Conservation (phyloP, 2,329 filamentous ascomycete species). For the Ophiostoma quercus region DNA sequence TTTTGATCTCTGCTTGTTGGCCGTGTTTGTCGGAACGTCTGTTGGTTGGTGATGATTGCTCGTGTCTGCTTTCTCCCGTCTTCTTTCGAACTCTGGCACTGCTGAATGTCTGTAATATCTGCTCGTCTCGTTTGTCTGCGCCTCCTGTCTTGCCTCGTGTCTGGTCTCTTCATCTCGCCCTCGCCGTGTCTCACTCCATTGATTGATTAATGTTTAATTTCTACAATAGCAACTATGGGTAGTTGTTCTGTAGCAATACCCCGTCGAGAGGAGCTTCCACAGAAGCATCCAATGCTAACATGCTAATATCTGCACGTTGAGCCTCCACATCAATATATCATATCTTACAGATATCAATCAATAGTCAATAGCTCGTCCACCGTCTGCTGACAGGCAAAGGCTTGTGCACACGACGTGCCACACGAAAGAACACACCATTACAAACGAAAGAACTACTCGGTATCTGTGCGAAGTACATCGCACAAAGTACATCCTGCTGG, state of each 20-base stretch:
- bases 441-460: neutral
- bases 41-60: neutral
- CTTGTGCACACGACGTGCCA: neutral
- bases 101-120: neutral
- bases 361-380: neutral
- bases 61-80: too few species aligned
- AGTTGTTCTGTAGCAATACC: neutral
- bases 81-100: neutral
- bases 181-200: slow-evolving; percentile 15
- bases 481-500: neutral
- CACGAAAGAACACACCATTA: neutral
- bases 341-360: neutral
- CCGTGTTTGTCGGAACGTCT: neutral
- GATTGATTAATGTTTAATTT: neutral
- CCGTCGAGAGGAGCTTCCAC: neutral
- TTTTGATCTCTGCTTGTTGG: neutral
- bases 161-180: slow-evolving; percentile 9
- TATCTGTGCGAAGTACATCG: too few species aligned
- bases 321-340: slow-evolving; percentile 1
- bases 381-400: neutral
- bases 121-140: slow-evolving; percentile 9
- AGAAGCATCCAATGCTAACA: neutral
- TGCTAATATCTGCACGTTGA: neutral
- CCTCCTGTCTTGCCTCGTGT: slow-evolving; percentile 16
- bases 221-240: neutral